Evolutionary conservation across 1,284 basidiomycete species (phyloP).

Genomic region (Stygiomarasmius scandens): DNA sequence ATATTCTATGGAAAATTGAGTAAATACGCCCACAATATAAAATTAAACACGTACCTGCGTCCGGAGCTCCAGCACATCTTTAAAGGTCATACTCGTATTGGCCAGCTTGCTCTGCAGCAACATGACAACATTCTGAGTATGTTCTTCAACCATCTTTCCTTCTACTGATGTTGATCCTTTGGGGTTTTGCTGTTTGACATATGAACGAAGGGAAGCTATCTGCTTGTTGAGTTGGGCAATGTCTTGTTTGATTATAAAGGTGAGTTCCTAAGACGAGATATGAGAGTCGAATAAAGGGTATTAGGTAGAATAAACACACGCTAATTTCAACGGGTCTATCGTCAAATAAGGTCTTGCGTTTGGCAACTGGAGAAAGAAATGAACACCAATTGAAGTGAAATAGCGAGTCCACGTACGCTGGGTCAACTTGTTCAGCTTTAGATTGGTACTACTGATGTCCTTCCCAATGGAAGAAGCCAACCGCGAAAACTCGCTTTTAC

Average conservation of each 20-base stretch:
- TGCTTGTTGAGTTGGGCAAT: slow-evolving; percentile 97
- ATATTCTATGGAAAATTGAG: slow-evolving; percentile 73
- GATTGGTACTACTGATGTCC: slow-evolving; percentile 89
- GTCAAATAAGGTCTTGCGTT: slow-evolving; percentile 98
- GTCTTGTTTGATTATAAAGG: slow-evolving; percentile 99
- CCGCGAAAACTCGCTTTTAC: slow-evolving; percentile 87
- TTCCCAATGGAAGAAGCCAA: slow-evolving; percentile 92
- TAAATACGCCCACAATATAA: not conserved
- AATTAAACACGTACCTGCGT: slow-evolving; percentile 74
- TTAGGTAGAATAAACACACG: slow-evolving; percentile 45
- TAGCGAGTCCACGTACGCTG: slow-evolving; percentile 67
- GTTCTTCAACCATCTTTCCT: slow-evolving; percentile 88
- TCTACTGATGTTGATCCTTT: slow-evolving; percentile 59
- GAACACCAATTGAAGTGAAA: not conserved
- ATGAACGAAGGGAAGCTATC: slow-evolving; percentile 88
- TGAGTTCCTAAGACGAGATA: slow-evolving; percentile 75
- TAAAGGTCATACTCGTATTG: slow-evolving; percentile 95
- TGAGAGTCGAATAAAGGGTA: slow-evolving; percentile 1
- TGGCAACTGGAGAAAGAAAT: slow-evolving; percentile 91
- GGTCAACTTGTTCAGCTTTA: slow-evolving; percentile 94
- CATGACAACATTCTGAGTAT: slow-evolving; percentile 97
- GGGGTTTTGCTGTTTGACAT: slow-evolving; percentile 68
- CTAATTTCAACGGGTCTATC: slow-evolving; percentile 99
- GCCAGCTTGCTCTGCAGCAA: slow-evolving; percentile 95
- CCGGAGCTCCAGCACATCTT: slow-evolving; percentile 95